A percentile compares a stretch with the other conserved stretches of the same genome.
Evolutionary conservation across 2,329 filamentous ascomycete genomes (phyloP).

Genomic region (Plectosphaerella plurivora): DNA sequence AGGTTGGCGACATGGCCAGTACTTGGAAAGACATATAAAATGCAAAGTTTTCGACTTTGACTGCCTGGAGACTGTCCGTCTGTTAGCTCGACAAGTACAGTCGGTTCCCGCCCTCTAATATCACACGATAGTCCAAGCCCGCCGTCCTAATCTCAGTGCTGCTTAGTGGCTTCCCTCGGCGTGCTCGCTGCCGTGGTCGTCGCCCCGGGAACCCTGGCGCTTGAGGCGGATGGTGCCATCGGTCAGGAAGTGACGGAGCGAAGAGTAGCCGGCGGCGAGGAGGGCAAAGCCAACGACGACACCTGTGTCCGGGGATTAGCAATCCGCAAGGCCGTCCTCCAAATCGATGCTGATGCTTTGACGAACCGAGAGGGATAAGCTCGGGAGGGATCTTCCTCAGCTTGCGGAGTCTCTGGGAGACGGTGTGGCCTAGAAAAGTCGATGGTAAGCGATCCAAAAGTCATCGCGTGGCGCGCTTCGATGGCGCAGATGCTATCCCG

Average conservation of each 20-base stretch:
- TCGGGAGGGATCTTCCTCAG: conserved; percentile 89
- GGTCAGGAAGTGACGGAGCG: conserved; percentile 73
- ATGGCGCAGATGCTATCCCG: conserved; percentile 3
- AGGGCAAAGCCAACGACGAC: conserved; percentile 85
- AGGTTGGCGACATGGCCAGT: neutral
- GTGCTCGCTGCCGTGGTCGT: conserved; percentile 20
- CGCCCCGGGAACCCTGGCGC: conserved; percentile 55
- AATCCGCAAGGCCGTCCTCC: neutral
- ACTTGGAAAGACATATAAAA: conserved; percentile 12
- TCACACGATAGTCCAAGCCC: conserved; percentile 4
- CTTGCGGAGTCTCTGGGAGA: conserved; percentile 89
- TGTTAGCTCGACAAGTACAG: conserved; percentile 13
- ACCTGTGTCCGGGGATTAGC: conserved; percentile 42
- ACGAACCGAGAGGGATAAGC: conserved; percentile 88
- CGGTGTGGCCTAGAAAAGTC: conserved; percentile 71
- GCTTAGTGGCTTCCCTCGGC: conserved; percentile 27
- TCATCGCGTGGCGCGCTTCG: neutral
- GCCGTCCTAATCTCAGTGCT: neutral
- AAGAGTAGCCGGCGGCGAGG: conserved; percentile 75
- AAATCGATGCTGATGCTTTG: conserved; percentile 14
- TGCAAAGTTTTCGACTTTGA: conserved; percentile 7
- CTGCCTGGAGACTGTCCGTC: conserved; percentile 2
- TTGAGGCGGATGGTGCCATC: conserved; percentile 91
- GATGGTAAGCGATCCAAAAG: neutral
- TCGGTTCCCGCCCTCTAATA: conserved; percentile 3